Conservation (phyloP, 2,329 filamentous ascomycete genomes). For the Aspergillus terreus region DNA sequence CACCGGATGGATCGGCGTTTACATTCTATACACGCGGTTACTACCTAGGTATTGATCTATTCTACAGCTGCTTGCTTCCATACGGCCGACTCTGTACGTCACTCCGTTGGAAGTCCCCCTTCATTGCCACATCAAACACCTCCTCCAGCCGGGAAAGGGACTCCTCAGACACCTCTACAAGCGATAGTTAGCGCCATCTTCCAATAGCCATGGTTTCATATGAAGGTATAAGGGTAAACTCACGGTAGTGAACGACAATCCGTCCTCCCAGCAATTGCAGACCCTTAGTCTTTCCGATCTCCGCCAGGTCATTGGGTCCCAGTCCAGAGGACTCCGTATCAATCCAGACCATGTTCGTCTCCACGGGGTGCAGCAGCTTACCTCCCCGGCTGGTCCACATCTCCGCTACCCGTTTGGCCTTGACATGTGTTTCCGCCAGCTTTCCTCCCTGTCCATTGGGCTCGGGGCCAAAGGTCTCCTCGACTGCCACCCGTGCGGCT, state of each 20-base stretch:
- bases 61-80: constrained; percentile 24
- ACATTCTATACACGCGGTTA: background rate
- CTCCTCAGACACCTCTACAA: constrained; percentile 60
- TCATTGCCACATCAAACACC: constrained; percentile 48
- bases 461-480: constrained; percentile 69
- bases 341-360: constrained; percentile 93
- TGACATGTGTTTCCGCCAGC: constrained; percentile 57
- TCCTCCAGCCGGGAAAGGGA: constrained; percentile 56
- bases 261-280: constrained; percentile 55
- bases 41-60: too few relatives aligned
- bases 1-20: background rate
- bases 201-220: background rate
- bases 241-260: constrained; percentile 65
- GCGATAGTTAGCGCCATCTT: constrained; percentile 11
- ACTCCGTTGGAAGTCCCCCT: constrained; percentile 30
- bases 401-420: constrained; percentile 59
- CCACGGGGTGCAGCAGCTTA: constrained; percentile 62
- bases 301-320: constrained; percentile 50
- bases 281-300: constrained; percentile 55
- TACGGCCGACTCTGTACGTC: constrained; percentile 30
- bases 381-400: constrained; percentile 70
- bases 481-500: constrained; percentile 70
- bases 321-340: constrained; percentile 63
- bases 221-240: constrained; percentile 16
- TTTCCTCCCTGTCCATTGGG: constrained; percentile 58